Evolutionary conservation across 257 asterid species (phyloP).

Genomic region (Capsicum chinense): DNA sequence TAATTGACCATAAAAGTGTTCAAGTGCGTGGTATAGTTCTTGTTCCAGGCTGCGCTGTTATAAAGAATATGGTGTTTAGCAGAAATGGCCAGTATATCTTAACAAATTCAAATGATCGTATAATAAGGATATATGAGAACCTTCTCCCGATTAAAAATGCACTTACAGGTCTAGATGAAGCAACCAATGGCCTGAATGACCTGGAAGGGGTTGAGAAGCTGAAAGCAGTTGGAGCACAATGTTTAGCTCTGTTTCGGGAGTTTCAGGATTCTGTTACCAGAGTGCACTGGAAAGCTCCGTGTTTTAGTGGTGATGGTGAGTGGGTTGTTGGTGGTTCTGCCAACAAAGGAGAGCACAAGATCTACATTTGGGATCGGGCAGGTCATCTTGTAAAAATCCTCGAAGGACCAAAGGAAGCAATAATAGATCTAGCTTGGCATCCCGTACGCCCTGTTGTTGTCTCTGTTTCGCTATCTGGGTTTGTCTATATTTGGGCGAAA

Average conservation of each 20-base stretch:
- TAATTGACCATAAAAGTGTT: constrained; percentile 57
- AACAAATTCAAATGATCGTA: constrained; percentile 85
- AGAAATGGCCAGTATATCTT: constrained; percentile 80
- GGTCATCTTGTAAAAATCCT: constrained; percentile 95
- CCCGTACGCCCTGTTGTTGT: constrained; percentile 85
- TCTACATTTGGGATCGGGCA: constrained; percentile 92
- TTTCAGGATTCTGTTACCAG: constrained; percentile 87
- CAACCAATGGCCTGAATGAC: constrained; percentile 42
- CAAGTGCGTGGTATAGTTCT: constrained; percentile 63
- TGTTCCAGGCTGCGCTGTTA: constrained; percentile 70
- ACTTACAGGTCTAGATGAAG: constrained; percentile 52
- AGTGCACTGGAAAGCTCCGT: constrained; percentile 95
- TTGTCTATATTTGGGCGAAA: constrained; percentile 95
- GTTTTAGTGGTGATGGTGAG: constrained; percentile 96
- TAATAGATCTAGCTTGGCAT: constrained; percentile 92
- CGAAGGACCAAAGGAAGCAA: constrained; percentile 94
- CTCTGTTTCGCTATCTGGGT: constrained; percentile 84
- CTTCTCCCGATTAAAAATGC: constrained; percentile 74
- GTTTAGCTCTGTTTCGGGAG: constrained; percentile 68
- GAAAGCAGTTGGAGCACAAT: constrained; percentile 70
- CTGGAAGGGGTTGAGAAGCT: constrained; percentile 64
- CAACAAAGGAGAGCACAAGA: constrained; percentile 95
- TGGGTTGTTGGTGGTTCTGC: constrained; percentile 98
- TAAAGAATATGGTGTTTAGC: constrained; percentile 84
- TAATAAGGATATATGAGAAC: constrained; percentile 75